Evolutionary conservation across 1,284 basidiomycete species (phyloP), one percentile per base, ranked within the genome.

Genomic region (Ceratobasidium papillatum): DNA sequence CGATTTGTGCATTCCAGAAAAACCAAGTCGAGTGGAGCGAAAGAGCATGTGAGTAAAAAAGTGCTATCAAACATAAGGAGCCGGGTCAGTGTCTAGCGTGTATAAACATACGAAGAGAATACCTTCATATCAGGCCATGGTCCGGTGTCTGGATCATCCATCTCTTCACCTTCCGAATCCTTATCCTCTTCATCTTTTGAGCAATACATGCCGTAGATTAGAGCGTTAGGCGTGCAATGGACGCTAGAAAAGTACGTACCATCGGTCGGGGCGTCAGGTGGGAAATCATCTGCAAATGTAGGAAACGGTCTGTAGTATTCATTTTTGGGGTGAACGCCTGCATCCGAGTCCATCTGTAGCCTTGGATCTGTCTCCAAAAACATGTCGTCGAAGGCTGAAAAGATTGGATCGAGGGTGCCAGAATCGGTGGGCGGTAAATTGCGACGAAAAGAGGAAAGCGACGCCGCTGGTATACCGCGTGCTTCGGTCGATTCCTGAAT

Each of bases 41-140:
- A 65, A 65, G 22, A 65, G 45, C 25, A 62, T 32, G 25, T 62
- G n/a, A 12, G 59, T 45, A 36, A 41, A 36, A 36, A 32, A 58
- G n/a, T 58, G 54, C 54, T 32, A 51, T 51, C 38, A 51, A 51
- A 51, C 1, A 51, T 51, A n/a, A 19, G 9, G 8, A 25, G 38
- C 14, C 8, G 22, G 19, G n/a, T 51, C 22, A 51, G 22, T n/a
- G 22, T 25, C 49, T 25, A 51, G n/a, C 49, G 19, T 25, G n/a
- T 51, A 51, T 25, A n/a, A 25, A n/a, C 5, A 51, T 11, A 19
- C 14, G 22, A 51, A 8, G 49, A n/a, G 22, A 51, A 51, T 51
- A 51, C 49, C 14, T n/a, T 51, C 49, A 51, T 51, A 19, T 51
- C 22, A 8, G 49, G 49, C 49, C 49, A 51, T 17, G 49, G 49